phyloP scores from a whole-genome alignment of 805 yeast species.

The Suhomyces xylopsoci region DNA sequence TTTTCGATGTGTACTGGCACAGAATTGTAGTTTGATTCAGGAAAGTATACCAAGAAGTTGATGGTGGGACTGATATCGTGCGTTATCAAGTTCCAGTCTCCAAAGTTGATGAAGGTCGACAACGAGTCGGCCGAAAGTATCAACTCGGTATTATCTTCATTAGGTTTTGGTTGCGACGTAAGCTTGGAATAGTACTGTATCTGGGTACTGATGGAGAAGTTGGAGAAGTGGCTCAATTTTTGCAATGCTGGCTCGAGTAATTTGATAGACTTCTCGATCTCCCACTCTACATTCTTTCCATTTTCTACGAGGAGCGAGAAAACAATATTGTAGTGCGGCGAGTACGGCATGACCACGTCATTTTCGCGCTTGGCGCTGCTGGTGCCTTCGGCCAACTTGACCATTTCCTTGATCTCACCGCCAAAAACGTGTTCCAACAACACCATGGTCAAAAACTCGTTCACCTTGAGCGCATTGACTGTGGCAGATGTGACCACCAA shows the following conservation, averaged over 20 bases:
- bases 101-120: constrained; percentile 75
- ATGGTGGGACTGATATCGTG: constrained; percentile 61
- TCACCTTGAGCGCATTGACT: constrained; percentile 24
- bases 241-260: constrained; percentile 55
- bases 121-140: constrained; percentile 50
- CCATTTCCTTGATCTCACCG: constrained; percentile 33
- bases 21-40: constrained; percentile 41
- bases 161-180: constrained; percentile 20
- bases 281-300: constrained; percentile 70
- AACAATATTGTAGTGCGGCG: constrained; percentile 71
- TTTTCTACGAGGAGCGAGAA: constrained; percentile 72
- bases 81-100: constrained; percentile 73
- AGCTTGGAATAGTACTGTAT: constrained; percentile 63
- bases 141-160: constrained; percentile 25
- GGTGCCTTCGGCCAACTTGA: constrained; percentile 11
- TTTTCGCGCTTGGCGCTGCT: constrained; percentile 15
- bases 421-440: constrained; percentile 39
- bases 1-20: constrained; percentile 50
- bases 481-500: constrained; percentile 26
- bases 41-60: constrained; percentile 69
- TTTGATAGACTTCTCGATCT: constrained; percentile 54
- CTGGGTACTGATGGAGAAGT: constrained; percentile 77
- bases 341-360: constrained; percentile 48
- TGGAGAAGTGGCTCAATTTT: constrained; percentile 53
- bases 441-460: constrained; percentile 33